Evolutionary conservation across 371 early-diverging fungal species (phyloP).

Genomic region (Mortierella sp.): DNA sequence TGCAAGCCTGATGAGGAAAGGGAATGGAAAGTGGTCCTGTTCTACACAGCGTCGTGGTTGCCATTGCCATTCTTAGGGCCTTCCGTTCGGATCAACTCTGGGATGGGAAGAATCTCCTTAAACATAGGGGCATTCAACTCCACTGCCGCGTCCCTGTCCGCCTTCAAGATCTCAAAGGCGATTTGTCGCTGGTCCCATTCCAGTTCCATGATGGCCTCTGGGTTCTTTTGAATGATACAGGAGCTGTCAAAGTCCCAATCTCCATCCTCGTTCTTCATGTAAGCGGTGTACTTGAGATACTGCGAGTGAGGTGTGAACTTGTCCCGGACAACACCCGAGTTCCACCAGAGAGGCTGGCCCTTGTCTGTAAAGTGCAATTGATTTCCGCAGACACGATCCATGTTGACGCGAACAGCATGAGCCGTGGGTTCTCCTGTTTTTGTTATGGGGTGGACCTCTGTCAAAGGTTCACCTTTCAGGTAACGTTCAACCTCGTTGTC

Average conservation of each 20-base stretch:
- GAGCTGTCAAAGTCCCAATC: conserved; percentile 35
- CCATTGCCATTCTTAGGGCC: conserved; percentile 44
- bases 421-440: not conserved
- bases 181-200: conserved; percentile 40
- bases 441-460: conserved; percentile 20
- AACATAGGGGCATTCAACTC: conserved; percentile 10
- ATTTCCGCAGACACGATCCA: conserved; percentile 64
- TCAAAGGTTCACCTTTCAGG: conserved; percentile 25
- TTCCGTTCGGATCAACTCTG: conserved; percentile 19
- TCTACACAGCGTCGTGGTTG: conserved; percentile 35
- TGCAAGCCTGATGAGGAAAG: no score
- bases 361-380: conserved; percentile 58
- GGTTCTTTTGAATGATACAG: conserved; percentile 29
- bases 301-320: conserved; percentile 41
- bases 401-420: conserved; percentile 52
- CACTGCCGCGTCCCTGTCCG: conserved; percentile 22
- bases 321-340: conserved; percentile 60
- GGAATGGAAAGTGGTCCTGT: no score
- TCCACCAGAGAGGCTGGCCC: conserved; percentile 63
- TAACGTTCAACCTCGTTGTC: conserved; percentile 38
- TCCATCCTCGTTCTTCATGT: conserved; percentile 49
- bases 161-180: conserved; percentile 31
- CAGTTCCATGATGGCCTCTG: conserved; percentile 39
- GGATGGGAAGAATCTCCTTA: conserved; percentile 34
- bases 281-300: conserved; percentile 40